phyloP scores from a whole-genome alignment of 371 early-diverging fungal genomes.

The Nematocida ironsii region DNA sequence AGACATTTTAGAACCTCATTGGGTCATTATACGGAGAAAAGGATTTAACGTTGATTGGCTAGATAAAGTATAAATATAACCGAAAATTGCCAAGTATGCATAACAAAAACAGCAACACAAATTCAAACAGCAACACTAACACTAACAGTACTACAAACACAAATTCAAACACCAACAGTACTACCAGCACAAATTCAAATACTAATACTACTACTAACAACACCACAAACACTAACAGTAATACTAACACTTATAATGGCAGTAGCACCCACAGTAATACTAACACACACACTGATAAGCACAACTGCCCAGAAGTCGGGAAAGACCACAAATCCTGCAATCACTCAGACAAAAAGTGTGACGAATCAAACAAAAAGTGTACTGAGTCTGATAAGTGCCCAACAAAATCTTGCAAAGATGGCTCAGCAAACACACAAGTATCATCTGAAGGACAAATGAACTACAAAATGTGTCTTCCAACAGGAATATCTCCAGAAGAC shows the following conservation, averaged over 20 bases:
- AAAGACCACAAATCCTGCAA: too few species aligned
- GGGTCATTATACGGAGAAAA: too few species aligned
- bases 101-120: too few species aligned
- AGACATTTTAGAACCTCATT: too few species aligned
- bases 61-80: too few species aligned
- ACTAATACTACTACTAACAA: too few species aligned
- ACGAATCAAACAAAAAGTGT: too few species aligned
- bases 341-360: too few species aligned
- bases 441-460: not conserved
- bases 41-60: too few species aligned
- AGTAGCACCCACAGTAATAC: not conserved
- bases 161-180: not conserved
- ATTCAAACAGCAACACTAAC: too few species aligned
- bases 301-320: not conserved
- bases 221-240: not conserved
- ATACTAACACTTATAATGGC: not conserved
- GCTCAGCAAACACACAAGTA: not conserved
- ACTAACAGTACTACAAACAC: too few species aligned
- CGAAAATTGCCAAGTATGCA: too few species aligned
- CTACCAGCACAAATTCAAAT: not conserved
- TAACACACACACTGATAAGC: not conserved
- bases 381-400: not conserved
- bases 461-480: slow-evolving; percentile 11
- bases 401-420: not conserved
- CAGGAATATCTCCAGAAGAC: slow-evolving; percentile 16